A percentile compares a stretch with the other conserved stretches of the same genome.
phyloP scores from a whole-genome alignment of 1,139 yeast genomes.

The Geotrichum klebahnii region DNA sequence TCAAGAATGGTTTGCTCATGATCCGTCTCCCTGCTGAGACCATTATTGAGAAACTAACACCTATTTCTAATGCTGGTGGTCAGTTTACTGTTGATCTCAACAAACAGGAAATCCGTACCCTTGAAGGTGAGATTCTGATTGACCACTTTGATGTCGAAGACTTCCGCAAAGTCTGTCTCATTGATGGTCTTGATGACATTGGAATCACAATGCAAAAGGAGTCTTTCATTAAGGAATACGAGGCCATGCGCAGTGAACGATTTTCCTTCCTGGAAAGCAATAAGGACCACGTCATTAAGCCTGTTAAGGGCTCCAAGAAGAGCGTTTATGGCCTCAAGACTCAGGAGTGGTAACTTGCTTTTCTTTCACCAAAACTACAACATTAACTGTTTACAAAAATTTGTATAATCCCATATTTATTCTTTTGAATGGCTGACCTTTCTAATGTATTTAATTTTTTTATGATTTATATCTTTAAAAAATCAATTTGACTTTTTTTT shows the following conservation, averaged over 20 bases:
- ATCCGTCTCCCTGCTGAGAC: constrained; percentile 77
- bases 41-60: constrained; percentile 66
- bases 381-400: too few relatives aligned
- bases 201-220: constrained; percentile 93
- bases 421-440: background rate
- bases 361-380: background rate
- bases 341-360: constrained; percentile 62
- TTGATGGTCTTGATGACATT: constrained; percentile 94
- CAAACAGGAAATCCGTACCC: constrained; percentile 71
- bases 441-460: background rate
- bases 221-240: constrained; percentile 66
- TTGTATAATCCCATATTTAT: background rate
- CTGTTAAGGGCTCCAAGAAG: constrained; percentile 66
- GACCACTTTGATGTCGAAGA: constrained; percentile 81
- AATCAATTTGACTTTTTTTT: background rate
- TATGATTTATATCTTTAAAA: background rate
- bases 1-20: constrained; percentile 90
- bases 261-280: constrained; percentile 93
- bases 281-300: constrained; percentile 51
- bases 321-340: constrained; percentile 64
- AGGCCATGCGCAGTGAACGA: constrained; percentile 65
- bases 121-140: constrained; percentile 67
- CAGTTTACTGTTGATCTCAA: constrained; percentile 77
- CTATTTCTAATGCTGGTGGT: constrained; percentile 71
- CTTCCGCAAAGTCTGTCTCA: constrained; percentile 89